Base-by-base conservation (phyloP, 441 rosid species). In the Rhodomyrtus psidioides region DNA sequence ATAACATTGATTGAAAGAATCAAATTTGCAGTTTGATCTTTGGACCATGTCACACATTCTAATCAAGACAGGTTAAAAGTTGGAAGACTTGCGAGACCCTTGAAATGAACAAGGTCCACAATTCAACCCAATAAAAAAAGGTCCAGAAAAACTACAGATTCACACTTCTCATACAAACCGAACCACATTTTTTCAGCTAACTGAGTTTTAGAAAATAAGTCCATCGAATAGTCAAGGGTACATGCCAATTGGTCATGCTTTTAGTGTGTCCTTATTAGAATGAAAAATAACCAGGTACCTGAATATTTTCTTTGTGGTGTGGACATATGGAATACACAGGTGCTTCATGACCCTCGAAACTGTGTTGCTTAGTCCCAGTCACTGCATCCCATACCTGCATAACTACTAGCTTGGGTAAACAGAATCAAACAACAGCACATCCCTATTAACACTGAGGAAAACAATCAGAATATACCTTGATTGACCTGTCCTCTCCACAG, bases 301-400 rank as follows among this genome's bases (percentile, higher is more conserved):
- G 93, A 81, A 59, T n/a, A n/a, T n/a, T n/a, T n/a, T n/a, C n/a
- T n/a, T n/a, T n/a, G n/a, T n/a, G n/a, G n/a, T n/a, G n/a, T n/a
- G n/a, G n/a, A n/a, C n/a, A n/a, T n/a, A n/a, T n/a, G n/a, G 95
- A 94, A 89, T 89, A 93, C 9, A 94, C 93, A 86, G 95, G 94
- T 82, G 98, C 92, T 85, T 95, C 95, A 90, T 94, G 96, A 81
- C 96, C 96, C 88, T 91, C 88, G 84, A 95, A 92, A 85, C 86
- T 87, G 54, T 88, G 87, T 81, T 88, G 91, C 86, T 86, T 88
- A 56, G 57, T 62, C 74, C 95, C 94, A 2, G 92, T 89, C 54
- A 82, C 87, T 54, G 94, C 93, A 93, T 95, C 96, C 96, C 98
- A 95, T 42, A 94, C 96, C 98, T 94, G 89, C 89, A 90, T 55